Percentiles rank a stretch among this genome's conserved stretches.
These are phyloP conservation scores for Podospora australis DNA, from an alignment of 495 filamentous ascomycete genomes.

Conservation along the genomic window DNA sequence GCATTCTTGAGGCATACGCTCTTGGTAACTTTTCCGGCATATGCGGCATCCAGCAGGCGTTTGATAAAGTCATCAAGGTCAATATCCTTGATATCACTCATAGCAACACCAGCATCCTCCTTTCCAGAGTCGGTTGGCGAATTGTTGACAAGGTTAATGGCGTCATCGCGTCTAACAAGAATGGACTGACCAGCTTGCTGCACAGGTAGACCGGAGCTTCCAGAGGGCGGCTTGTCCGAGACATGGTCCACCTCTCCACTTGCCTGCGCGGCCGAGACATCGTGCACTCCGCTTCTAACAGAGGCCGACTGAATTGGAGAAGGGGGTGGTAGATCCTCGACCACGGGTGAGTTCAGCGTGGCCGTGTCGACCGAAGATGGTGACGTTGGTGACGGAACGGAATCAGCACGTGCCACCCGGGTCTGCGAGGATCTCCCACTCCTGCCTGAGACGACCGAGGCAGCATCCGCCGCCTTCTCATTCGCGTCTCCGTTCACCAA, in stretches of 20 bases:
- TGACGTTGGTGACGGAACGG: slow-evolving; percentile 37
- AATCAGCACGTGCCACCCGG: slow-evolving; percentile 30
- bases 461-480: slow-evolving; percentile 70
- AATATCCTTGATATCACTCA: slow-evolving; percentile 76
- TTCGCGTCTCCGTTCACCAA: slow-evolving; percentile 53
- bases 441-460: slow-evolving; percentile 61
- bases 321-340: slow-evolving; percentile 69
- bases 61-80: slow-evolving; percentile 98
- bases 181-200: slow-evolving; percentile 68
- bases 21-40: slow-evolving; percentile 95
- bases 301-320: slow-evolving; percentile 81
- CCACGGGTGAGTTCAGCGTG: slow-evolving; percentile 28
- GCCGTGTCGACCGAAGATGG: slow-evolving; percentile 32
- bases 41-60: slow-evolving; percentile 86
- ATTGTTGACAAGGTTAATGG: slow-evolving; percentile 45
- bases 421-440: slow-evolving; percentile 47
- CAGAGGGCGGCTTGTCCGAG: slow-evolving; percentile 79
- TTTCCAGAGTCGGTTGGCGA: slow-evolving; percentile 28
- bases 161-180: slow-evolving; percentile 68
- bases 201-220: slow-evolving; percentile 37
- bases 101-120: slow-evolving; percentile 49
- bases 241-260: slow-evolving; percentile 91
- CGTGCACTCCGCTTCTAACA: slow-evolving; percentile 60
- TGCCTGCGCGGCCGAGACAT: slow-evolving; percentile 72
- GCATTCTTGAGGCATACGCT: slow-evolving; percentile 95